These are phyloP conservation scores for Colletotrichum neosansevieriae DNA, from an alignment of 2,329 filamentous ascomycete genomes.

Conservation along the genomic window DNA sequence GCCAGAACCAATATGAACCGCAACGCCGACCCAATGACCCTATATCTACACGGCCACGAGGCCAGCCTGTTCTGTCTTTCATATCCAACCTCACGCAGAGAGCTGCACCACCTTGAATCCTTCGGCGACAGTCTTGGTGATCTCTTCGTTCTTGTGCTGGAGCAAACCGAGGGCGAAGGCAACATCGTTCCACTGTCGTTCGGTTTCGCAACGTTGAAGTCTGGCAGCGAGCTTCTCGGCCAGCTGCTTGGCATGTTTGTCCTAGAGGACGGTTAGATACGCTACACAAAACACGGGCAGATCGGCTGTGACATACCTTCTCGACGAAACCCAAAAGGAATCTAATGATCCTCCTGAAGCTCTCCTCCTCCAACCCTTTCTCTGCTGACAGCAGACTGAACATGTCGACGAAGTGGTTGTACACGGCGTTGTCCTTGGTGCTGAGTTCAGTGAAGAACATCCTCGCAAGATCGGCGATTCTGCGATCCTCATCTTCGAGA, in stretches of 20 bases:
- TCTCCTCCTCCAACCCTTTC: constrained; percentile 82
- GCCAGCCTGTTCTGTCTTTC: constrained; percentile 14
- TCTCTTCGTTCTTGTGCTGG: constrained; percentile 94
- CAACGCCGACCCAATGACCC: constrained; percentile 34
- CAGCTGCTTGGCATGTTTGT: constrained; percentile 96
- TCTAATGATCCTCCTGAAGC: constrained; percentile 86
- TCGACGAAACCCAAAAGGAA: constrained; percentile 97
- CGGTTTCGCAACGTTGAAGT: constrained; percentile 86
- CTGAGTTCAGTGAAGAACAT: constrained; percentile 99
- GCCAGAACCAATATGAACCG: constrained; percentile 29
- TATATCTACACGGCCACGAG: constrained; percentile 27
- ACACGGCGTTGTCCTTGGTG: constrained; percentile 98
- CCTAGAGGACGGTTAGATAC: constrained; percentile 63
- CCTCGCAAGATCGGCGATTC: constrained; percentile 90
- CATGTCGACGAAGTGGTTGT: constrained; percentile 99
- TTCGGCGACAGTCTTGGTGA: constrained; percentile 79
- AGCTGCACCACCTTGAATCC: constrained; percentile 81
- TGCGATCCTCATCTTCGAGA: constrained; percentile 93
- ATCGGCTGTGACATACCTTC: constrained; percentile 74
- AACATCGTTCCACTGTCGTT: constrained; percentile 98
- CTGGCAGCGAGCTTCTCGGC: constrained; percentile 92
- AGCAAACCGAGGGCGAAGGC: constrained; percentile 90
- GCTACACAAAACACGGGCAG: neutral
- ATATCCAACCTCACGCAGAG: constrained; percentile 58
- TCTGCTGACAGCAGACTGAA: constrained; percentile 93